These are phyloP conservation scores for Ceratocystis huliohia DNA, from an alignment of 2,329 filamentous ascomycete genomes.

Conservation along the genomic window DNA sequence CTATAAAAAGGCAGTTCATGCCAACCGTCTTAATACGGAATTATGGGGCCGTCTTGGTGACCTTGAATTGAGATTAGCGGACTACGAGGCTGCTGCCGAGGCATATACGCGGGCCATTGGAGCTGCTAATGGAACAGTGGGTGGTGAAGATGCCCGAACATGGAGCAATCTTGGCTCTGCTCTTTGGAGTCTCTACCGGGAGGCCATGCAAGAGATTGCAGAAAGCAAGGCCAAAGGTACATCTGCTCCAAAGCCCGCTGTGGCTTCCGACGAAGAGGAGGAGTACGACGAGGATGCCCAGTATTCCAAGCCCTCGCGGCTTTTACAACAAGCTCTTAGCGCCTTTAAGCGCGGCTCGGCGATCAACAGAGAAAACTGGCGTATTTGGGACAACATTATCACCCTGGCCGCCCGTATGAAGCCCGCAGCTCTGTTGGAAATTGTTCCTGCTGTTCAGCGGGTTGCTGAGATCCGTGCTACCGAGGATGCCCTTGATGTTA, in stretches of 20 bases:
- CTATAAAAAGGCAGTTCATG: conserved; percentile 62
- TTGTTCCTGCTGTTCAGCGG: conserved; percentile 60
- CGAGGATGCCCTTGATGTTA: conserved; percentile 65
- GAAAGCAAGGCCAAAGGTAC: conserved; percentile 25
- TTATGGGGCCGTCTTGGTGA: conserved; percentile 89
- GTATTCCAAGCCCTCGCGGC: conserved; percentile 40
- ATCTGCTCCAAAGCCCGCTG: neutral
- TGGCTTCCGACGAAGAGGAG: conserved; percentile 17
- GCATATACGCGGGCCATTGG: conserved; percentile 75
- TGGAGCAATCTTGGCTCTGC: conserved; percentile 92
- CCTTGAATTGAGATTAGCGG: conserved; percentile 63
- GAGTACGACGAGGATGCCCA: conserved; percentile 24
- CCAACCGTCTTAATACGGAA: conserved; percentile 69
- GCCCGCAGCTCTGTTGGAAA: conserved; percentile 62
- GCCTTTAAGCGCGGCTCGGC: conserved; percentile 80
- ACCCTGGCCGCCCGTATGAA: conserved; percentile 68
- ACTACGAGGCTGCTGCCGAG: conserved; percentile 67
- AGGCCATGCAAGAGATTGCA: conserved; percentile 33
- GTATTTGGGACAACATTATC: conserved; percentile 94
- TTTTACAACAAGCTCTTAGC: conserved; percentile 61
- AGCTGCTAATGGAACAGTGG: conserved; percentile 43
- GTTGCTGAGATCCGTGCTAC: conserved; percentile 66
- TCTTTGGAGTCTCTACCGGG: conserved; percentile 55
- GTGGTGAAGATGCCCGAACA: conserved; percentile 78
- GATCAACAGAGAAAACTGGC: conserved; percentile 73